Base-by-base conservation (phyloP, 805 yeast genomes). In the Candida ulmi region DNA sequence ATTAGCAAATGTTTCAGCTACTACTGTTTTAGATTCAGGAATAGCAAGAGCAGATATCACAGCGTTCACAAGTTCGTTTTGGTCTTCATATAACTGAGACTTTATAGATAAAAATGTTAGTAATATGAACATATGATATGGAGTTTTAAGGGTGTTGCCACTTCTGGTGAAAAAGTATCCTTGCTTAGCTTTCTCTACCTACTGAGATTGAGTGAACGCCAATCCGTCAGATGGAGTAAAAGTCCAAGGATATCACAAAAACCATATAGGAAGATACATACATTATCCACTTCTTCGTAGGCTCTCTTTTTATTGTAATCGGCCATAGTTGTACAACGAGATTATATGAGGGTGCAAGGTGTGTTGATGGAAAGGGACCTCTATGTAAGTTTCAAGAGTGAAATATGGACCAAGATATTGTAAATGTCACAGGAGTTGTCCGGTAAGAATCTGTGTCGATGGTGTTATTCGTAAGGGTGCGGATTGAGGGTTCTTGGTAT, bases 21-120 rank as follows among this genome's bases (percentile, higher is more conserved):
- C 98, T 46, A 76, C 76, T 1, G 96, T 88, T 17, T 70, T 70
- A 31, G 84, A 85, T 19, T 79, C 80, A 0, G 98, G 96, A 11
- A 72, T 66, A 11, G 76, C 71, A 40, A 93, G 68, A 11, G 77
- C 71, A 18, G 85, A 71, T 25, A 88, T 84, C 17, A 90, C 86
- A 16, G 82, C 80, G 57, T 87, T 83, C 35, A 84, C 75, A 40
- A 83, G 64, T 35, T 83, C 88, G 30, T 68, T 68, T 3, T 79
- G 78, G 55, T 79, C 83, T 26, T 76, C 79, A 44, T 74, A 74
- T 42, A 62, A 40, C 40, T 64, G 41, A 41, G 57, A 32, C 62
- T 58, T 21, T 21, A 21, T 21, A 9, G 24, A 19, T 39, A 36
- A 33, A 15, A 23, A 9, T 29, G 50, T 49, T 47, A 47, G 48